Conservation (phyloP, 345 rosid genomes). For the Diplotaxis tenuifolia region DNA sequence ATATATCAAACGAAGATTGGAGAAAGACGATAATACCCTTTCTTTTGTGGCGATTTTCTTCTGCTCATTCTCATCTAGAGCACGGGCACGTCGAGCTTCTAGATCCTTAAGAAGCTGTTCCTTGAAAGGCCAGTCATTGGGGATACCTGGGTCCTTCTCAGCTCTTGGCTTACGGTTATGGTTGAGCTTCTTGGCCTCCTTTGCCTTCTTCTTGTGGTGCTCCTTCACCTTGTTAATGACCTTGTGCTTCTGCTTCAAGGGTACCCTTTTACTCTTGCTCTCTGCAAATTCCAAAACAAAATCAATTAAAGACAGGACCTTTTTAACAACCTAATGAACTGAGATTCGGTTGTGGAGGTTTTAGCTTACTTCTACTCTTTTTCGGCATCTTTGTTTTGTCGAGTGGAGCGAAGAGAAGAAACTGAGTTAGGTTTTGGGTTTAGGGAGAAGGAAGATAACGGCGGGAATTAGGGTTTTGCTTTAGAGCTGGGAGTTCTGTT, state of each 20-base stretch:
- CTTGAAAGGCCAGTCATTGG: conserved; percentile 99
- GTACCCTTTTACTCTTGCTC: conserved; percentile 91
- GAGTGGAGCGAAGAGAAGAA: background rate
- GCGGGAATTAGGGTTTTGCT: conserved; percentile 37
- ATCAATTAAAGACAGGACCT: background rate
- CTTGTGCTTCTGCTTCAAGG: conserved; percentile 84
- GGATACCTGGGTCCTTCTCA: conserved; percentile 96
- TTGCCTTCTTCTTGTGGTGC: conserved; percentile 94
- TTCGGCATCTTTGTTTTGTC: conserved; percentile 58
- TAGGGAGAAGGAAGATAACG: background rate
- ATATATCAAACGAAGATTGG: background rate
- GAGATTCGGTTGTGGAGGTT: background rate
- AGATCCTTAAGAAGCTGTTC: conserved; percentile 94
- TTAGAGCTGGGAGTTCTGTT: background rate
- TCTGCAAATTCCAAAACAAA: conserved; percentile 44
- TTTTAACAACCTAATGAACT: background rate
- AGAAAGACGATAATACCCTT: conserved; percentile 52
- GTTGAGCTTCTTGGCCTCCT: conserved; percentile 83
- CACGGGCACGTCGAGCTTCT: conserved; percentile 88
- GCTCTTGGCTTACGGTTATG: conserved; percentile 52
- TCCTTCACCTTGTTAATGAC: conserved; percentile 84
- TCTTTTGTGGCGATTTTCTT: conserved; percentile 89
- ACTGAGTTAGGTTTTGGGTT: conserved; percentile 1
- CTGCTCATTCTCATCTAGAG: conserved; percentile 75
- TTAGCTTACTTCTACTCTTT: conserved; percentile 65